Conservation (phyloP, 495 filamentous ascomycete species). For the Penicilliopsis zonata region DNA sequence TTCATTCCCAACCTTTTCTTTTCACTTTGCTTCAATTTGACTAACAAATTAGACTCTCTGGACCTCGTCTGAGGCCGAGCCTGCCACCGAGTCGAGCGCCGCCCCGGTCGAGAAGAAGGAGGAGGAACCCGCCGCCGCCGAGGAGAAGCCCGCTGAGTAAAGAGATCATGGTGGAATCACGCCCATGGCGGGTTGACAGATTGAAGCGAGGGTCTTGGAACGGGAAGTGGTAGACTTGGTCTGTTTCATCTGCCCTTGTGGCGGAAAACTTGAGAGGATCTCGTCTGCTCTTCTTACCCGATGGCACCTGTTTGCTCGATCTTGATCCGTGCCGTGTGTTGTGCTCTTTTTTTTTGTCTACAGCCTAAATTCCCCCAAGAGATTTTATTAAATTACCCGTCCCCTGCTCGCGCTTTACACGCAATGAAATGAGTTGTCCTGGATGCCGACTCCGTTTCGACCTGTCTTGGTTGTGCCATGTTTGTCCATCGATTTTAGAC, state of each 20-base stretch:
- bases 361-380: conserved; percentile 1
- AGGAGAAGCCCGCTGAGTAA: conserved; percentile 53
- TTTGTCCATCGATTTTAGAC: neutral
- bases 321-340: no score
- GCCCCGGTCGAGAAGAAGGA: conserved; percentile 50
- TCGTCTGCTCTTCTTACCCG: no score
- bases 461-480: conserved; percentile 1
- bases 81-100: conserved; percentile 37
- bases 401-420: neutral
- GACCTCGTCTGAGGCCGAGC: conserved; percentile 97
- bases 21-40: neutral
- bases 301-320: no score
- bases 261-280: no score
- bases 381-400: no score
- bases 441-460: neutral
- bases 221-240: no score
- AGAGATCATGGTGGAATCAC: conserved; percentile 28
- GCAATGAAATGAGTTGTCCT: neutral
- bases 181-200: no score
- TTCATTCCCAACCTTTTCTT: neutral
- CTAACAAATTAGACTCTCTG: conserved; percentile 73
- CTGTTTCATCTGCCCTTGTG: no score
- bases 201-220: no score
- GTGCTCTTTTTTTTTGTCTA: neutral
- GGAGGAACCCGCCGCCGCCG: conserved; percentile 39